Evolutionary conservation across 2,329 filamentous ascomycete species (phyloP), one percentile per base, ranked within the genome.

Genomic region (Tolypocladium ovalisporum): DNA sequence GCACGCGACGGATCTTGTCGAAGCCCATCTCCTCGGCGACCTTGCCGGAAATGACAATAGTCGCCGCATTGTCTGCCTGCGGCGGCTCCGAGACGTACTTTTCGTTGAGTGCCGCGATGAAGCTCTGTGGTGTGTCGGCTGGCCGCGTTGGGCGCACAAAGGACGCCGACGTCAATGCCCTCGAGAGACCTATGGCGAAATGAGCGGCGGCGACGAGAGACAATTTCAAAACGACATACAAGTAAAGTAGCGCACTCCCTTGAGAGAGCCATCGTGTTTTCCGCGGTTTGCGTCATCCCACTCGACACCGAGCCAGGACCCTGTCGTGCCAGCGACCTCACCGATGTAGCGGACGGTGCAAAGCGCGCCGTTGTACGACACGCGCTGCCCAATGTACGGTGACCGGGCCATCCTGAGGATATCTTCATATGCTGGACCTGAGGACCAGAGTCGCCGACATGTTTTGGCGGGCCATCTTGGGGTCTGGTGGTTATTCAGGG

Each of bases 11-110:
- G 63, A 97, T 90, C 77, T 97, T 97, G 64, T 96, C 91, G 64
- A 97, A 97, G 35, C 94, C 94, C 37, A 97, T 84, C 73, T 97
- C 93, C 73, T 97, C 88, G 6, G 90, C 93, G 22, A 92, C 82
- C 73, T 97, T 97, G 40, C 72, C 89, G 74, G 77, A 96, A 79
- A 79, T 87, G 56, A 78, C 74, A 61, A 96, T 87, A 54, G 83
- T 77, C 2, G 64, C 64, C 9, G 79, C 77, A 9, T 73, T 69
- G 15, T 73, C 67, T 17, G 60, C 62, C 32, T 67, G 60, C 19
- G 65, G 61, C 12, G 58, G 70, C 58, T 86, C 82, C 3, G 84
- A 81, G 4, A 87, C 89, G 70, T 99, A 99, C 75, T 97, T 99
- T 64, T 85, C 81, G 59, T 83, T 82, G 56, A 97, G 76, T 3